Percentiles rank a stretch among this genome's conserved stretches.
Conservation (phyloP, 805 yeast genomes). For the Starmerella stigmatis region DNA sequence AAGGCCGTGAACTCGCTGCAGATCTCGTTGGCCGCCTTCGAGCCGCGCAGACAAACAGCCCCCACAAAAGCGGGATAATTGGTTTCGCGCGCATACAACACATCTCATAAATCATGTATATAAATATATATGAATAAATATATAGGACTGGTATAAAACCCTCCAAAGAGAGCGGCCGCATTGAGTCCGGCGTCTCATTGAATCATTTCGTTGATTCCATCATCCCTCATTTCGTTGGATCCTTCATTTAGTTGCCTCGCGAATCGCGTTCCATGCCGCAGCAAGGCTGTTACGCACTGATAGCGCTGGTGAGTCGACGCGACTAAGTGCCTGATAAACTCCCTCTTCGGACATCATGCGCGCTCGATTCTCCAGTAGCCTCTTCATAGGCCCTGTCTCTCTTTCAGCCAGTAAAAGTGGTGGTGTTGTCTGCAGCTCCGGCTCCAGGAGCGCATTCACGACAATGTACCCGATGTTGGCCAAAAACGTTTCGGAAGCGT, state of each 20-base stretch:
- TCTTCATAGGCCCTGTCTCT: too few relatives aligned
- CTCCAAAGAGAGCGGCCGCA: too few relatives aligned
- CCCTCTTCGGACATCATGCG: conserved; percentile 1
- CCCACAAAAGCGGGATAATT: background rate
- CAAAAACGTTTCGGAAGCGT: background rate
- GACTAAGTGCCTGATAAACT: background rate
- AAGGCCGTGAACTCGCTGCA: conserved; percentile 16
- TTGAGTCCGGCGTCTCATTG: too few relatives aligned
- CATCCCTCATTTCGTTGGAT: too few relatives aligned
- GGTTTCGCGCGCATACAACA: background rate
- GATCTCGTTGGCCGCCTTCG: conserved; percentile 21
- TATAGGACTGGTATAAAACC: background rate
- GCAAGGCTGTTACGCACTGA: background rate
- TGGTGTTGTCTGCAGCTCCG: too few relatives aligned
- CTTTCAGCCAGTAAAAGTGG: too few relatives aligned
- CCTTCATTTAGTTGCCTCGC: too few relatives aligned
- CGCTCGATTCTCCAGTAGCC: background rate
- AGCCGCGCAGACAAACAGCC: conserved; percentile 14
- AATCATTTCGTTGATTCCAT: too few relatives aligned
- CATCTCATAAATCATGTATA: too few relatives aligned
- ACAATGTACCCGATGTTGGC: conserved; percentile 1
- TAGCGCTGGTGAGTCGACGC: background rate
- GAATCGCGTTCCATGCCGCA: background rate
- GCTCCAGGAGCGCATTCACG: background rate
- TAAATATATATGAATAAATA: too few relatives aligned